Evolutionary conservation across 208 protist species (phyloP).

Genomic region (Crithidia sp.): DNA sequence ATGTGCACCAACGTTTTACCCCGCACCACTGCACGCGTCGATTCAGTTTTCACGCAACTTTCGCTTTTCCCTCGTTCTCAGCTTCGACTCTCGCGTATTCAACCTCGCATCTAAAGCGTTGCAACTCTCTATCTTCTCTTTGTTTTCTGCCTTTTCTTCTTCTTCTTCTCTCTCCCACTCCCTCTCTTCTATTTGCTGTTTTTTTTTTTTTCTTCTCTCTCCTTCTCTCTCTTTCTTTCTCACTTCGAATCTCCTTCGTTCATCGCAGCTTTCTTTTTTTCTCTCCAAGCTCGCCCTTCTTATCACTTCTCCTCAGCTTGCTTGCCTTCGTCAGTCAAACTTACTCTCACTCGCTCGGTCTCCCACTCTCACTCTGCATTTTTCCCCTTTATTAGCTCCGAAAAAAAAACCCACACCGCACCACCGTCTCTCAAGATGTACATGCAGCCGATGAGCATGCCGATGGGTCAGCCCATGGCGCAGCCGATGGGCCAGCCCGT

Average conservation of each 20-base stretch:
- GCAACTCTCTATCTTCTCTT: too few relatives aligned
- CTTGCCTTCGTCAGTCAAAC: too few relatives aligned
- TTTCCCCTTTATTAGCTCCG: not conserved
- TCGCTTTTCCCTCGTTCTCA: too few relatives aligned
- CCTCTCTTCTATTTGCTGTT: not conserved
- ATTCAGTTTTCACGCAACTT: too few relatives aligned
- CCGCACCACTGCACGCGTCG: too few relatives aligned
- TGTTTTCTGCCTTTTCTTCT: slow-evolving; percentile 3
- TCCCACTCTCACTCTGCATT: not conserved
- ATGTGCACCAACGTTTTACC: too few relatives aligned
- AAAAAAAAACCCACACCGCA: not conserved
- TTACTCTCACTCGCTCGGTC: not conserved
- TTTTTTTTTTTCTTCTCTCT: not conserved
- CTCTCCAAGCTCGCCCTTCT: too few relatives aligned
- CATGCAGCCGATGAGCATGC: slow-evolving; percentile 1
- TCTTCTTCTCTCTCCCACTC: not conserved
- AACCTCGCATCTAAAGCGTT: too few relatives aligned
- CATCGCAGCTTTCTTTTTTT: not conserved
- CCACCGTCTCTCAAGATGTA: slow-evolving; percentile 12
- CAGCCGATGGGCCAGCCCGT: slow-evolving; percentile 21
- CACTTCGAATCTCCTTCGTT: not conserved
- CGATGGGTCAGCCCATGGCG: not conserved
- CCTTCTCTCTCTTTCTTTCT: not conserved
- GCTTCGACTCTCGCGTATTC: too few relatives aligned
- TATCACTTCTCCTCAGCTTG: too few relatives aligned